These are phyloP conservation scores for Tympanopsis confertula DNA, from an alignment of 2,329 filamentous ascomycete genomes.

Conservation along the genomic window DNA sequence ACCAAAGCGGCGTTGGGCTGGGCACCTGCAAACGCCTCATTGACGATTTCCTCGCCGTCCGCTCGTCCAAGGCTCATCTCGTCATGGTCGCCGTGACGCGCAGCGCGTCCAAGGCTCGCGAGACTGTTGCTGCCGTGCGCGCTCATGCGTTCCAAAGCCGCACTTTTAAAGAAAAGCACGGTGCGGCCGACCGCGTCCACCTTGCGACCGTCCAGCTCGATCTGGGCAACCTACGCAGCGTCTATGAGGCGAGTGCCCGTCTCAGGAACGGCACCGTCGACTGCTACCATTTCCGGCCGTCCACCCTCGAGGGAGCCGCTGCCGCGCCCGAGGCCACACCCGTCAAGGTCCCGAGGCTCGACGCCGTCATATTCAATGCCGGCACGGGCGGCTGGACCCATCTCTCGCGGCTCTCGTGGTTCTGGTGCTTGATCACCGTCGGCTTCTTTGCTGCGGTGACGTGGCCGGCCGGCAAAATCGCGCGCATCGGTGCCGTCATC, in stretches of 20 bases:
- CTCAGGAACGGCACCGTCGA: neutral
- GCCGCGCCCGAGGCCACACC: neutral
- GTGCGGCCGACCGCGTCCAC: neutral
- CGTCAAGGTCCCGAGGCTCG: neutral
- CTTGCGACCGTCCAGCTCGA: neutral
- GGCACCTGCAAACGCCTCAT: conserved; percentile 75
- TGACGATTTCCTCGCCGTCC: conserved; percentile 71
- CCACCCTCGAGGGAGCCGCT: too few relatives aligned
- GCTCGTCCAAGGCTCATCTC: conserved; percentile 56
- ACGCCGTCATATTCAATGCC: neutral
- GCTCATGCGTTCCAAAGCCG: conserved; percentile 28
- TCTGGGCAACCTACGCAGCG: neutral
- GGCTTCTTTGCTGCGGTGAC: neutral
- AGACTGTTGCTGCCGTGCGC: conserved; percentile 56
- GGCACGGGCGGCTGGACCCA: neutral
- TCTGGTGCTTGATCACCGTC: neutral
- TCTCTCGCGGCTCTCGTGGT: neutral
- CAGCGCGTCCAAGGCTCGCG: conserved; percentile 58
- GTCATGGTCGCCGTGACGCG: conserved; percentile 78
- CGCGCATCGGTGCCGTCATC: neutral
- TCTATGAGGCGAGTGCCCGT: neutral
- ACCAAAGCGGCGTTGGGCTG: conserved; percentile 68
- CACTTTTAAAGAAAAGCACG: too few relatives aligned
- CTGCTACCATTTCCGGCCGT: too few relatives aligned
- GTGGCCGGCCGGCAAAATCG: neutral